These are phyloP conservation scores for Neurospora africana DNA, from an alignment of 495 filamentous ascomycete genomes.

Conservation along the genomic window DNA sequence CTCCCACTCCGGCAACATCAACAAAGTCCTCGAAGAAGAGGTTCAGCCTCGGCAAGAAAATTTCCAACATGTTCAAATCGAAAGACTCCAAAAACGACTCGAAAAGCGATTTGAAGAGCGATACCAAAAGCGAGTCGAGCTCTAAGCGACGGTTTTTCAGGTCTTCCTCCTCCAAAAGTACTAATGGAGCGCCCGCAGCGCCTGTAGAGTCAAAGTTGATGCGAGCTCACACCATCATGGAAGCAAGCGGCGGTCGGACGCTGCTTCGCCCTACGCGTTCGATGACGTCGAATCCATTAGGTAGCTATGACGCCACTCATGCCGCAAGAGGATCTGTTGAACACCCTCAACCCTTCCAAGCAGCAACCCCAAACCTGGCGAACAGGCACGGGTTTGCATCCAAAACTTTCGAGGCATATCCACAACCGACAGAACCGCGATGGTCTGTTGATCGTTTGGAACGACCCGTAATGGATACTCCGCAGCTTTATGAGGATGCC, in stretches of 20 bases:
- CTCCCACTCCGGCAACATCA: neutral
- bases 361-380: neutral
- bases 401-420: neutral
- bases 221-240: neutral
- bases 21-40: neutral
- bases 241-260: neutral
- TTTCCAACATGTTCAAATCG: neutral
- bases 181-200: neutral
- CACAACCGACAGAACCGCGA: neutral
- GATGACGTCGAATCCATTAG: neutral
- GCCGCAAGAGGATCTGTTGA: neutral
- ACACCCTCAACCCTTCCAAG: neutral
- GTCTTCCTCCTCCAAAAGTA: neutral
- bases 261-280: neutral
- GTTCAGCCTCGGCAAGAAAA: neutral
- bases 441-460: neutral
- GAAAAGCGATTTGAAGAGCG: neutral
- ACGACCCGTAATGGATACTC: conserved; percentile 17
- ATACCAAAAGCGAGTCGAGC: neutral
- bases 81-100: neutral
- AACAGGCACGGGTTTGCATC: neutral
- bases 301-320: neutral
- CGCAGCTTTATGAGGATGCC: conserved; percentile 14
- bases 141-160: neutral
- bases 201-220: neutral